Conservation (phyloP, 2,329 filamentous ascomycete genomes). For the Fusarium graminum region DNA sequence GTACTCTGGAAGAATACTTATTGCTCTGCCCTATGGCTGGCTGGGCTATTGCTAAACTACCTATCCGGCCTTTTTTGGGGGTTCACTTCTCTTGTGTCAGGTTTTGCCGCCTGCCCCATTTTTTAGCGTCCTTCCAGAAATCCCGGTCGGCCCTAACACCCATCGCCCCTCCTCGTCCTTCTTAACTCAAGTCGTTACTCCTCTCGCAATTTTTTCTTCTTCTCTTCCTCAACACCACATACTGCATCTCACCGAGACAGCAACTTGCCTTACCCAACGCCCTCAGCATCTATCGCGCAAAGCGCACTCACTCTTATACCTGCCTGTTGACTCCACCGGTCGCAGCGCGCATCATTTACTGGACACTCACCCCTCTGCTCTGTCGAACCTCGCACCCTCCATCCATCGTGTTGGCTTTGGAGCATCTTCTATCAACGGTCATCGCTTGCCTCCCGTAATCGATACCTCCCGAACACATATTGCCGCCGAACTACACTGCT, state of each 20-base stretch:
- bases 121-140: constrained; percentile 39
- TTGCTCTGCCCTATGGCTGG: background rate
- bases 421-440: constrained; percentile 29
- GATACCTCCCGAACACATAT: constrained; percentile 50
- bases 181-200: constrained; percentile 43
- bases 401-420: constrained; percentile 32
- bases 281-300: constrained; percentile 33
- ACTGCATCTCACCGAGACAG: constrained; percentile 48
- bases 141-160: constrained; percentile 47
- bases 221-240: constrained; percentile 39
- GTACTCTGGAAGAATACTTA: background rate
- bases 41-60: background rate
- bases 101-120: constrained; percentile 46
- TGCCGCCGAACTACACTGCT: constrained; percentile 58
- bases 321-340: constrained; percentile 48
- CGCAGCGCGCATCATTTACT: constrained; percentile 46
- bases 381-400: constrained; percentile 20
- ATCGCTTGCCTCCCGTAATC: constrained; percentile 39
- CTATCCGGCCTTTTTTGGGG: background rate
- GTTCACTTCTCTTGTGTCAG: constrained; percentile 4
- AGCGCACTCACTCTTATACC: constrained; percentile 39
- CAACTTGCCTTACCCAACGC: constrained; percentile 35
- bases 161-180: constrained; percentile 43
- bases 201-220: constrained; percentile 38
- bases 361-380: constrained; percentile 25